phyloP scores from a whole-genome alignment of 352 stramenopile genomes.

The Globisporangium mamillatum region DNA sequence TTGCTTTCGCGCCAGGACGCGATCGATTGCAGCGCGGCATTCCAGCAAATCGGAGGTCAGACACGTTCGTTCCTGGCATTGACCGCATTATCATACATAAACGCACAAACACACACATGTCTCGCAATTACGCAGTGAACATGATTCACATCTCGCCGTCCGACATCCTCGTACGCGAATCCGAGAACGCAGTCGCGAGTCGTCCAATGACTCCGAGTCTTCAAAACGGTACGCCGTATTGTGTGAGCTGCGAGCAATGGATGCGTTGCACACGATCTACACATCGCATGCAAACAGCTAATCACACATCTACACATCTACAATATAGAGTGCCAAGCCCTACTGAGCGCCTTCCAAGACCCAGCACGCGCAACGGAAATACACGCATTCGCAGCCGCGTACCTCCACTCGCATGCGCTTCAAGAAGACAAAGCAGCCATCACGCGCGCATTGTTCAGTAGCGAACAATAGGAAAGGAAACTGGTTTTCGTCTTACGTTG shows the following conservation, averaged over 20 bases:
- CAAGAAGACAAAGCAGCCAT: conserved; percentile 8
- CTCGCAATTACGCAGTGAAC: not conserved
- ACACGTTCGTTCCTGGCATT: too few species aligned
- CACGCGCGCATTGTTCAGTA: conserved; percentile 5
- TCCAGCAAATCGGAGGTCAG: conserved; percentile 19
- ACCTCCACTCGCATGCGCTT: conserved; percentile 13
- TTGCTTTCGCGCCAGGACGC: conserved; percentile 15
- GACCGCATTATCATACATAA: not conserved
- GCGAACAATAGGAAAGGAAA: not conserved
- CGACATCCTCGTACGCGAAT: conserved; percentile 5
- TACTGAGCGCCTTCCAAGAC: conserved; percentile 3
- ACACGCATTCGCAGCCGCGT: not conserved
- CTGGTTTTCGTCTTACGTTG: not conserved
- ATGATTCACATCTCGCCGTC: conserved; percentile 6
- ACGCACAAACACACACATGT: not conserved
- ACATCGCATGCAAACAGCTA: not conserved
- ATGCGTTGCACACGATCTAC: not conserved
- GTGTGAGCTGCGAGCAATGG: not conserved
- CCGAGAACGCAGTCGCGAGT: not conserved
- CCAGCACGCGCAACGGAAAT: not conserved
- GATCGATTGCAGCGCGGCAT: conserved; percentile 2
- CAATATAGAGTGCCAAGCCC: not conserved
- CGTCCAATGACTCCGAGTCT: conserved; percentile 5
- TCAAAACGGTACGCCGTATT: conserved; percentile 2
- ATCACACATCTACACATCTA: not conserved